Evolutionary conservation across 257 asterid species (phyloP).

Genomic region (Sherardia arvensis): DNA sequence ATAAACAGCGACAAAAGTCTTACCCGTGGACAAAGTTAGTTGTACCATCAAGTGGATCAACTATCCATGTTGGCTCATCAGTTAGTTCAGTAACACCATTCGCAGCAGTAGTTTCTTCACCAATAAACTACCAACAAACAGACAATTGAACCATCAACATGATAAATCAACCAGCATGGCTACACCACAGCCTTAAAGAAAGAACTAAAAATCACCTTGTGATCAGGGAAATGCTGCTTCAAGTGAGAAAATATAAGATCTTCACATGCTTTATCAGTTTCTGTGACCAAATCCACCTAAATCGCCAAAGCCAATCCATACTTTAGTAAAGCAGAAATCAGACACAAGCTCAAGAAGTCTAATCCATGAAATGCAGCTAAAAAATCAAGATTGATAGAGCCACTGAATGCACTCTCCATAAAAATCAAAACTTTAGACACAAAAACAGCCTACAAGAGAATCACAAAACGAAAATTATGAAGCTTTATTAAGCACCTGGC

Average conservation of each 20-base stretch:
- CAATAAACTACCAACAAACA: slow-evolving; percentile 52
- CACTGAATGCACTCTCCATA: neutral
- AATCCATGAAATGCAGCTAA: neutral
- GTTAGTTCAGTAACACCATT: slow-evolving; percentile 61
- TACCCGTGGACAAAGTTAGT: slow-evolving; percentile 97
- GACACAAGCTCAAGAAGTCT: neutral
- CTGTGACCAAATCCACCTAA: slow-evolving; percentile 95
- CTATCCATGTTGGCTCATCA: slow-evolving; percentile 94
- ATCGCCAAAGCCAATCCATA: neutral
- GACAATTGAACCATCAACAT: neutral
- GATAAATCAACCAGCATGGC: slow-evolving; percentile 5
- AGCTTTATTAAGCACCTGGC: slow-evolving; percentile 33
- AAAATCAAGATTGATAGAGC: neutral
- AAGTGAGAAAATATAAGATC: slow-evolving; percentile 63
- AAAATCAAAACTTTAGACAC: neutral
- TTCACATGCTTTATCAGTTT: slow-evolving; percentile 88
- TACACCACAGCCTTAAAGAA: neutral
- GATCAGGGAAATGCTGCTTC: slow-evolving; percentile 54
- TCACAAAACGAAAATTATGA: neutral
- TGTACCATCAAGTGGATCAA: slow-evolving; percentile 96
- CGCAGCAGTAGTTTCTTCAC: slow-evolving; percentile 97
- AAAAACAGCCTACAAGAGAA: neutral
- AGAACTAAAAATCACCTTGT: slow-evolving; percentile 40
- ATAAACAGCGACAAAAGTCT: slow-evolving; percentile 12
- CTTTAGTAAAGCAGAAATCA: neutral